A percentile compares a stretch with the other conserved stretches of the same genome.
phyloP scores from a whole-genome alignment of 768 basidiomycete species.

The Tulasnella sp. region DNA sequence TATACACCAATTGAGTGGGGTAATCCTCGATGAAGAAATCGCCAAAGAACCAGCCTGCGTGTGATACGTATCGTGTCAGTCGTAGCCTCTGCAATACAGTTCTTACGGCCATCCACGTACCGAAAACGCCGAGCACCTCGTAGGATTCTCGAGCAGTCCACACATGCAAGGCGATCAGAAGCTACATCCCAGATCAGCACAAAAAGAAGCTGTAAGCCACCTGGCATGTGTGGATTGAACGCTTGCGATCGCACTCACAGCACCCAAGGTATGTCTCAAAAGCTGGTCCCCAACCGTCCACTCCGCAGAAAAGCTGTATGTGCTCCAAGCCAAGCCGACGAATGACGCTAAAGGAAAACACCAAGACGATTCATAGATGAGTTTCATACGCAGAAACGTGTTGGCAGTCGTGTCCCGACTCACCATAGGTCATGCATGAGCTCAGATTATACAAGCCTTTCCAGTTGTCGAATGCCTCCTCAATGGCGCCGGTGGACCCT shows the following conservation, averaged over 20 bases:
- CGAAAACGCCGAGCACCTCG: constrained; percentile 89
- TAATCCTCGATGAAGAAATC: constrained; percentile 96
- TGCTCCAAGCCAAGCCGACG: constrained; percentile 77
- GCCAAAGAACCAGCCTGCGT: constrained; percentile 91
- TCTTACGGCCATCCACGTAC: constrained; percentile 34
- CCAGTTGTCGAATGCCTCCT: constrained; percentile 94
- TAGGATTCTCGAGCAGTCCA: constrained; percentile 89
- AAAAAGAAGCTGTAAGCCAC: no score
- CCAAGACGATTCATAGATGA: not conserved
- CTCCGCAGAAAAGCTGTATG: constrained; percentile 67
- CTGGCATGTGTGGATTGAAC: no score
- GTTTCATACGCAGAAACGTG: not conserved
- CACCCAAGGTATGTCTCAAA: constrained; percentile 78
- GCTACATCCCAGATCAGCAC: constrained; percentile 32
- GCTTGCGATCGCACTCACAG: no score
- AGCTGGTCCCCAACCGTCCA: constrained; percentile 86
- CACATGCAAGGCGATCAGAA: constrained; percentile 74
- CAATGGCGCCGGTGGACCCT: constrained; percentile 65
- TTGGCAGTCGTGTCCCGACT: constrained; percentile 20
- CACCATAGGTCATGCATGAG: constrained; percentile 91
- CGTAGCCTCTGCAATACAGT: not conserved
- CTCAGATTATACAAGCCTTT: constrained; percentile 86
- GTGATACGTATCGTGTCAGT: not conserved
- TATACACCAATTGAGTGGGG: constrained; percentile 82
- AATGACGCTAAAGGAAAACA: constrained; percentile 54